Base-by-base conservation (phyloP, 169 alveolate genomes). In the Plasmodium billcollinsi region DNA sequence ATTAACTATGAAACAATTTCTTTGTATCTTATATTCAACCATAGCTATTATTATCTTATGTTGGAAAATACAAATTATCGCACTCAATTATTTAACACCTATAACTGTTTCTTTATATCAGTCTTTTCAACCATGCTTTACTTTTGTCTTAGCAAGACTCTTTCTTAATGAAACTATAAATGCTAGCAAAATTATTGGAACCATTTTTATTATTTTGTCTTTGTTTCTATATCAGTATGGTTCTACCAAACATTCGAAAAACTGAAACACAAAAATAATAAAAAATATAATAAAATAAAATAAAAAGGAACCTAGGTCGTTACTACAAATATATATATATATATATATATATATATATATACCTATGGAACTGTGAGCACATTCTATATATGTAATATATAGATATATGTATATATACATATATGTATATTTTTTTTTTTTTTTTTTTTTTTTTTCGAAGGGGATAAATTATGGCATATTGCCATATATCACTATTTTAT, bases 1-100 rank as follows among this genome's bases (percentile, higher is more conserved):
- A 56, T 21, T 86, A 62, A 73, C 26, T 43, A 47, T 47, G 14
- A 14, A 58, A 26, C 88, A 73, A 26, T 70, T 86, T 45, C 18
- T 74, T n/a, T 88, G 93, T 62, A 67, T 86, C 50, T 18, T 89
- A 3, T 92, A 92, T 73, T 92, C 95, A 14, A 62, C 89, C n/a
- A 15, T 92, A 20, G 93, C 88, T 15, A 65, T 92, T 18, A 65
- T 92, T 18, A 89, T 65, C 63, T 6, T 80, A 7, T 74, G 92
- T 9, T 92, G 95, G 95, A 88, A 85, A 72, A 92, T 92, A 14
- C 95, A 92, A 67, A 92, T 92, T 47, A 72, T 80, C 12, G 88
- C 80, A 20, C 71, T 88, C 59, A 90, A 73, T 78, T 24, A 67
- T 83, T 56, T 93, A 62, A 66, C 90, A 39, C 93, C 95, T 6